Percentiles rank a stretch among this genome's conserved stretches.
Evolutionary conservation across 108 stramenopile genomes (phyloP).

Genomic region (Pelagomonas calceolata): DNA sequence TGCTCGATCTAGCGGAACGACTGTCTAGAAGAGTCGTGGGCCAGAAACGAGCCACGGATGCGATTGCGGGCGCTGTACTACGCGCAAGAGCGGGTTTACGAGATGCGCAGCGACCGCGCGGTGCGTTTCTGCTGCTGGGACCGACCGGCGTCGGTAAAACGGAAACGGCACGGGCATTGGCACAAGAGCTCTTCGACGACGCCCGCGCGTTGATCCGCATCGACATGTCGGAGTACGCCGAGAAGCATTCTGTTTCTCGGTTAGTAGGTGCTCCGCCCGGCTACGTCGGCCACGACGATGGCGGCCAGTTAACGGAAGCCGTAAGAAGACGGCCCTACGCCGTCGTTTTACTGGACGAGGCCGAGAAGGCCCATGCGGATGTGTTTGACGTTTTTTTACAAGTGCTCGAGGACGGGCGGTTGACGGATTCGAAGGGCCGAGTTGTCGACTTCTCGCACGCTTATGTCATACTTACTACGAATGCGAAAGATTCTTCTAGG

Average conservation of each 20-base stretch:
- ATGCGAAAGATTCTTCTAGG: conserved; percentile 42
- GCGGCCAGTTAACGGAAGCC: conserved; percentile 98
- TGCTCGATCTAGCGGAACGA: conserved; percentile 74
- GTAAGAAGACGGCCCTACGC: conserved; percentile 89
- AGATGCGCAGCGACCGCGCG: conserved; percentile 57
- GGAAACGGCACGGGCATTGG: conserved; percentile 59
- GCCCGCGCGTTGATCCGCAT: conserved; percentile 60
- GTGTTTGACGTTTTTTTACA: conserved; percentile 95
- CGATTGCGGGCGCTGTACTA: conserved; percentile 78
- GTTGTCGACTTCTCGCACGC: conserved; percentile 89
- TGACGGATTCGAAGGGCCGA: conserved; percentile 93
- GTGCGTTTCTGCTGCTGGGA: conserved; percentile 63
- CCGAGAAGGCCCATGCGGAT: conserved; percentile 98
- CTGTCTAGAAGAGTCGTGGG: conserved; percentile 74
- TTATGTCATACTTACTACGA: conserved; percentile 88
- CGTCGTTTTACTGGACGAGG: conserved; percentile 93
- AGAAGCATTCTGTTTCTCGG: conserved; percentile 59
- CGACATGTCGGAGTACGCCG: conserved; percentile 85
- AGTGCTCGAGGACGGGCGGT: conserved; percentile 91
- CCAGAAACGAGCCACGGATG: conserved; percentile 79
- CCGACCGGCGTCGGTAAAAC: conserved; percentile 79
- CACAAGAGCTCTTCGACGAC: conserved; percentile 62
- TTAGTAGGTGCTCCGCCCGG: conserved; percentile 49
- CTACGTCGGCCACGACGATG: conserved; percentile 82
- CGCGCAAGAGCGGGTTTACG: conserved; percentile 79